Conservation (phyloP, 257 asterid species). For the Solanum corneliomulleri region DNA sequence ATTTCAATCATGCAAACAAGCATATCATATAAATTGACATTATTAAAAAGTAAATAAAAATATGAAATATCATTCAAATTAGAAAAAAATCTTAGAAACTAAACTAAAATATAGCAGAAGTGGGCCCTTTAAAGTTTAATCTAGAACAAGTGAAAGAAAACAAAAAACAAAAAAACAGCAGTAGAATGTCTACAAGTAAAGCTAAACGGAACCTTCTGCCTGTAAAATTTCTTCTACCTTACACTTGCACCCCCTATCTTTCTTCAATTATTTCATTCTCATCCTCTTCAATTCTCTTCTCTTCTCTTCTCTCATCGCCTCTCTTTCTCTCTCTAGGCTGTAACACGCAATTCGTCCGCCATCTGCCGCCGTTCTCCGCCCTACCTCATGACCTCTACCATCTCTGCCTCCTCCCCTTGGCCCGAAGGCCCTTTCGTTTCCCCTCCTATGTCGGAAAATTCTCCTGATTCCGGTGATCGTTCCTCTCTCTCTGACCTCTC, state of each 20-base stretch:
- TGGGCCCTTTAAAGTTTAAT: background rate
- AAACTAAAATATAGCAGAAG: background rate
- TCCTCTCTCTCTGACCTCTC: background rate
- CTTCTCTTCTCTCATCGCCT: background rate
- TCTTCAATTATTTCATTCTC: background rate
- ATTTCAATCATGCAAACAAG: background rate
- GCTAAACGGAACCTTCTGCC: background rate
- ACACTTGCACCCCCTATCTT: background rate
- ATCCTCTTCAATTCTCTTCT: background rate
- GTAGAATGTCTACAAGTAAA: background rate
- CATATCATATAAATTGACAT: background rate
- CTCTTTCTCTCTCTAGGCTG: background rate
- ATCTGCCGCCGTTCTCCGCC: background rate
- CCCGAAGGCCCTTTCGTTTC: slow-evolving; percentile 1
- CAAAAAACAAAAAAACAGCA: background rate
- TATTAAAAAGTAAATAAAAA: background rate
- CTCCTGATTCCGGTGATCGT: background rate
- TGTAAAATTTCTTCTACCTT: background rate
- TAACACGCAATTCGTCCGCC: background rate
- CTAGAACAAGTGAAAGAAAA: background rate
- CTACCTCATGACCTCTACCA: background rate
- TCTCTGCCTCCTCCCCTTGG: background rate
- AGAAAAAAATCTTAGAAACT: background rate
- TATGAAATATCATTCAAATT: background rate
- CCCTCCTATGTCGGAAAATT: background rate